Evolutionary conservation across 352 stramenopile genomes (phyloP).

Genomic region (Pythium folliculosum): DNA sequence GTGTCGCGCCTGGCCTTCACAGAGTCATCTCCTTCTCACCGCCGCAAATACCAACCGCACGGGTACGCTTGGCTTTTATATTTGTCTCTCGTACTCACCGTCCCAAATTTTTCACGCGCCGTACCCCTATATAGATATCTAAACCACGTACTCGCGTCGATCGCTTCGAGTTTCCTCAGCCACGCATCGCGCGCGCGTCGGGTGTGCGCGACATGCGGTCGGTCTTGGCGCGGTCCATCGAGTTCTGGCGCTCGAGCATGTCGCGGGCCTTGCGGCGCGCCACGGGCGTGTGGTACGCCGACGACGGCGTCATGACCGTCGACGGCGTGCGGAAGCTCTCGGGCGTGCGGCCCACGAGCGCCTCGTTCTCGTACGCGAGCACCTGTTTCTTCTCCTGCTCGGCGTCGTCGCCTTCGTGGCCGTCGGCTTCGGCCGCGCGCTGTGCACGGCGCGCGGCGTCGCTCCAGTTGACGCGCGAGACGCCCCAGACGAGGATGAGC

Average conservation of each 20-base stretch:
- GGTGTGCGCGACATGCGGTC: conserved; percentile 28
- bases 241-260: conserved; percentile 26
- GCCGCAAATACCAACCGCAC: not conserved
- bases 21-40: not conserved
- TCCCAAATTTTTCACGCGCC: conserved; percentile 1
- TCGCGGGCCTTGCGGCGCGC: conserved; percentile 33
- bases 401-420: conserved; percentile 27
- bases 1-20: no score
- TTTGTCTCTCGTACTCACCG: not conserved
- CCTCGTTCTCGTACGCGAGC: conserved; percentile 50
- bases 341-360: conserved; percentile 38
- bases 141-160: not conserved
- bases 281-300: conserved; percentile 38
- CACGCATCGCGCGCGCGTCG: conserved; percentile 25
- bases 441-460: conserved; percentile 38
- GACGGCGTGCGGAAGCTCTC: conserved; percentile 43
- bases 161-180: not conserved
- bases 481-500: conserved; percentile 45
- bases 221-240: conserved; percentile 2
- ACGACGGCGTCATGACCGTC: conserved; percentile 36
- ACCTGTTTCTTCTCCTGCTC: conserved; percentile 40
- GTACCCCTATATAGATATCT: not conserved
- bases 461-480: conserved; percentile 50
- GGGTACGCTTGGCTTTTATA: not conserved
- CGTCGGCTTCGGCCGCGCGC: conserved; percentile 35